Evolutionary conservation across 2,329 filamentous ascomycete genomes (phyloP), one percentile per base, ranked within the genome.

Genomic region (Xylariaceae sp.): DNA sequence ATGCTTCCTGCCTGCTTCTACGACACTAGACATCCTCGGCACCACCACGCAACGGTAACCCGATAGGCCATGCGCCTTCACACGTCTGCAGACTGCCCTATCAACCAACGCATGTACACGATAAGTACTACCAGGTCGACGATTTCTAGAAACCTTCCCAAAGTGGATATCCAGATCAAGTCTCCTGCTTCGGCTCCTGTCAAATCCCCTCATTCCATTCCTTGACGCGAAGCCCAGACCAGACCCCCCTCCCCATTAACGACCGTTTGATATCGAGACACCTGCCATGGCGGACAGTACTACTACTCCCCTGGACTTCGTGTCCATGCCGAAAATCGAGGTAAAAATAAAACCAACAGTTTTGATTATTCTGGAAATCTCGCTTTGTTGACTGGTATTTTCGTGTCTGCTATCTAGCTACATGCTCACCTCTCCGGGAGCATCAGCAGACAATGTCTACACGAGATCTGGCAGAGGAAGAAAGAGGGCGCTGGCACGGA

Each of bases 371-470:
- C 8, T 42, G 7, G 11, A 42, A 42, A 42, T 42, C 8, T 10
- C 8, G 11, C 37, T 13, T 42, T 42, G 37, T 42, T 42, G 37
- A 42, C 37, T 10, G 8, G 37, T 10, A 9, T 7, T 42, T 11
- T 42, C 4, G 1, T 13, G 37, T 42, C 37, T 30, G 6, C 9
- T 30, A 18, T 10, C 10, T 55, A 60, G 57, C 48, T 64, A 42
- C 57, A 60, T 37, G 59, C 62, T 53, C 59, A 61, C 37, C 59
- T 61, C 8, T 59, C 53, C 2, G 53, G 60, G 2, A 60, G 59
- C 72, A 90, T 94, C 71, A 88, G 83, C 69, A 83, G 87, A 37
- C 76, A 84, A 67, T 87, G 84, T 62, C 82, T 94, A 1, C 88
- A 91, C 69, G 82, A 89, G 44, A 85, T 93, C 70, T 94, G 90